Base-by-base conservation (phyloP, 2,329 filamentous ascomycete species). In the Apiospora phragmitis region DNA sequence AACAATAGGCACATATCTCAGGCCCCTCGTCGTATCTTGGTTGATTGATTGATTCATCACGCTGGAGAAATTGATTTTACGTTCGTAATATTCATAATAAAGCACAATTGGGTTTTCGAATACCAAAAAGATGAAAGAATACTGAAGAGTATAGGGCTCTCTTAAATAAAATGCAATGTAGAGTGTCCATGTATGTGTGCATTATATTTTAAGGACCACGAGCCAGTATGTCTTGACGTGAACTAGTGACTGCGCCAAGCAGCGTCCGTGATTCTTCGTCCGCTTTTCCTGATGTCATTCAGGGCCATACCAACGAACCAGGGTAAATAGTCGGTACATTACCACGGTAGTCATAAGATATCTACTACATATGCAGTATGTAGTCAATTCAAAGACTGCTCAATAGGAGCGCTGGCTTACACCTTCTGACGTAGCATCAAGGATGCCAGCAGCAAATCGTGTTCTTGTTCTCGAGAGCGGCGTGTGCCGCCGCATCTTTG, bases 231-330 rank as follows among this genome's bases (percentile, higher is more conserved):
- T 62, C 55, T 32, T 62, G 55, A 62, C 55, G 18, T 62, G 55
- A 62, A 62, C 55, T 62, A 62, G 55, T n/a, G 55, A 62, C 9
- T n/a, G 4, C 55, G 55, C 55, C 55, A 62, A 38, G 32, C 32
- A 62, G 21, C 9, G 32, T 62, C 55, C 29, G 55, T 62, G 55
- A 62, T 62, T 35, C 55, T 32, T 38, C 55, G 32, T 62, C 55
- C 55, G 55, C 55, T 62, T 62, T 62, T 62, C 55, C 55, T 62
- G 55, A 62, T 62, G 55, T 62, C 55, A 62, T 62, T 11, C 55
- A 62, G 18, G 55, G 32, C 55, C 35, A 35, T n/a, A 62, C 55
- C 55, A 32, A 62, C n/a, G 29, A 35, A 62, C 55, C 55, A 14
- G 29, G 32, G 11, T 38, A 38, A 38, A 62, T 38, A 38, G 55